Evolutionary conservation across 768 basidiomycete genomes (phyloP), one percentile per base, ranked within the genome.

Genomic region (Tulasnella sp.): DNA sequence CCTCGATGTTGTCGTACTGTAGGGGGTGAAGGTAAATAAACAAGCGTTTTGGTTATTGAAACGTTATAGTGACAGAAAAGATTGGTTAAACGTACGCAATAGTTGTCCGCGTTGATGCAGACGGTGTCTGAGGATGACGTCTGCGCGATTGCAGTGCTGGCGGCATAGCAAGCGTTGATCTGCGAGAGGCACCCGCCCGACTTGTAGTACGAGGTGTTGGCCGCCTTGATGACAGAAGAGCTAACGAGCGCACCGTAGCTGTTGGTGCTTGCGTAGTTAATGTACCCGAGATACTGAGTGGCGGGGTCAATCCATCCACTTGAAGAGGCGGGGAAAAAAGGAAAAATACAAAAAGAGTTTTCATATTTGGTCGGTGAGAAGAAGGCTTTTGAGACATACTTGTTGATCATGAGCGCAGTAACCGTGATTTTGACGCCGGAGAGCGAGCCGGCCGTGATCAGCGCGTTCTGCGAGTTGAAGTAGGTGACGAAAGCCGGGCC

Each of bases 261-360:
- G 0, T 82, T 83, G 42, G 81, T 67, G 0, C 74, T 75, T 0
- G 81, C 80, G 57, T 84, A 85, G 31, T 73, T 73, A 58, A 84
- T 73, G 59, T 79, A 83, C 9, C 82, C 78, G 61, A 80, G 63
- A 63, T 79, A 78, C 63, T 84, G 83, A 43, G 83, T 73, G 25
- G 82, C 70, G 0, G 83, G 82, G 61, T 84, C 83, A 54, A 74
- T 78, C 81, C 81, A 83, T 41, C 81, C 82, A 62, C 83, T 84
- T 53, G 34, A 38, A 0, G 24, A 27, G 24, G 11, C 19, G 31
- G 0, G 56, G 17, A 52, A 12, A 62, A 41, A 60, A 52, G n/a
- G 38, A 7, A 7, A 38, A 5, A 50, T 19, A n/a, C 34, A 12
- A 59, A 19, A 41, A 22, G 24, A 7, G n/a, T 17, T 4, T 3